Evolutionary conservation across 106 monocot genomes (phyloP).

Genomic region (Cymbidium sinense): DNA sequence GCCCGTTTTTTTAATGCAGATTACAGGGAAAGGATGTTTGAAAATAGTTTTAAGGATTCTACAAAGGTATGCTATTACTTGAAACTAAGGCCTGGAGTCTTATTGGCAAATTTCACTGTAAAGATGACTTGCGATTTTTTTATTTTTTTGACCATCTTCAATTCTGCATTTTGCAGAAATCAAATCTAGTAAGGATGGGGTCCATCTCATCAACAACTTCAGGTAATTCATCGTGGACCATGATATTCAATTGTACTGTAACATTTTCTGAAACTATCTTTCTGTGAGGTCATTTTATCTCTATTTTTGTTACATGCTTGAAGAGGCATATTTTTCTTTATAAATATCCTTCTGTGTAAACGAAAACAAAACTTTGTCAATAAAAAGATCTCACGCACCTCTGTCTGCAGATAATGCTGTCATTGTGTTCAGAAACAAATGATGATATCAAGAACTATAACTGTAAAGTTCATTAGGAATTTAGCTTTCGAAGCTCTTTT

Average conservation of each 20-base stretch:
- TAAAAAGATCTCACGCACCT: neutral
- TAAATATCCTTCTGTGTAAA: neutral
- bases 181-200: conserved; percentile 42
- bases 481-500: no score
- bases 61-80: conserved; percentile 34
- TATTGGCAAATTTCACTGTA: neutral
- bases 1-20: conserved; percentile 23
- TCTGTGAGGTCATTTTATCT: neutral
- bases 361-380: neutral
- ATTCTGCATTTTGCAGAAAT: conserved; percentile 23
- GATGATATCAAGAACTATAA: no score
- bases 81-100: neutral
- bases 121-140: neutral
- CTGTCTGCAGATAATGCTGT: neutral
- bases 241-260: neutral
- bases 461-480: no score
- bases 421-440: neutral
- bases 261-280: neutral
- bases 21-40: conserved; percentile 29
- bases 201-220: conserved; percentile 44
- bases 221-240: conserved; percentile 19
- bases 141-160: neutral
- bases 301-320: neutral
- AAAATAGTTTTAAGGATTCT: conserved; percentile 32
- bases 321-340: neutral